Conservation (phyloP, 805 yeast species). For the Clavispora vitiphila region DNA sequence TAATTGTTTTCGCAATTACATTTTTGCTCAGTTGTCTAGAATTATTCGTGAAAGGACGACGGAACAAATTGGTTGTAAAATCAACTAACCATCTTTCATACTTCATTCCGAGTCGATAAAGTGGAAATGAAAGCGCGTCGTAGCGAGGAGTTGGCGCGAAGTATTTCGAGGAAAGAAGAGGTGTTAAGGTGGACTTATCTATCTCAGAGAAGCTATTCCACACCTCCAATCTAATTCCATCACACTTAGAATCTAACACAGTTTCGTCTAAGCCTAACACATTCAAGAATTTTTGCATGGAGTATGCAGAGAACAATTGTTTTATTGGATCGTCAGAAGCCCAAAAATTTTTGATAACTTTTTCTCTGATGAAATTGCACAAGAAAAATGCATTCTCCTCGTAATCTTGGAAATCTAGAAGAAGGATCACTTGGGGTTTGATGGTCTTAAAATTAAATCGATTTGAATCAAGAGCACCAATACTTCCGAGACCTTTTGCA, state of each 20-base stretch:
- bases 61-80: slow-evolving; percentile 63
- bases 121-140: slow-evolving; percentile 54
- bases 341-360: slow-evolving; percentile 81
- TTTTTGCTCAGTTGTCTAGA: slow-evolving; percentile 8
- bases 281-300: slow-evolving; percentile 81
- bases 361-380: slow-evolving; percentile 56
- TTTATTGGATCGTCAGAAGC: slow-evolving; percentile 83
- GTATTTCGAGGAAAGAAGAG: slow-evolving; percentile 70
- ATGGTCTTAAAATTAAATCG: slow-evolving; percentile 43
- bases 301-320: slow-evolving; percentile 79
- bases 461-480: slow-evolving; percentile 73
- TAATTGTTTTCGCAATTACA: slow-evolving; percentile 20
- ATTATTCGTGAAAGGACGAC: slow-evolving; percentile 25
- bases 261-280: slow-evolving; percentile 45
- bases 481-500: slow-evolving; percentile 63
- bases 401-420: slow-evolving; percentile 58
- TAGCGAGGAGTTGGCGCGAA: slow-evolving; percentile 51
- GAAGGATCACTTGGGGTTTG: slow-evolving; percentile 42
- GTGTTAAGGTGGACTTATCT: slow-evolving; percentile 68
- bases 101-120: slow-evolving; percentile 49
- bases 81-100: slow-evolving; percentile 69
- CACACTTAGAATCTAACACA: slow-evolving; percentile 15
- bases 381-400: slow-evolving; percentile 64
- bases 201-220: slow-evolving; percentile 65
- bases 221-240: slow-evolving; percentile 22